phyloP scores from a whole-genome alignment of 352 stramenopile species.

The Paralagenidium karlingii region DNA sequence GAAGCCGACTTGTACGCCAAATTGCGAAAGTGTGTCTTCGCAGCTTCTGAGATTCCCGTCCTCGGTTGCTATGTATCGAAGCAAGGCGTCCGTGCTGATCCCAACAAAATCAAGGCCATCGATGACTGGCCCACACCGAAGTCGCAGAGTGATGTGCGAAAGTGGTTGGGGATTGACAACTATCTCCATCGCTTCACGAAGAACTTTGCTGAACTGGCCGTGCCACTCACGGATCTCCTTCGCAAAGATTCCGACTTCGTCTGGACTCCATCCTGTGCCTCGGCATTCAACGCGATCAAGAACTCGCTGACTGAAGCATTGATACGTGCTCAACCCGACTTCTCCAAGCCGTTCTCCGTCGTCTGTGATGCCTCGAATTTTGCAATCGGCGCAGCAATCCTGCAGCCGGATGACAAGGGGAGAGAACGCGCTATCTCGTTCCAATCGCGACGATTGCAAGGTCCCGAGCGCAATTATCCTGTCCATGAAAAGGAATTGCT shows the following conservation, averaged over 20 bases:
- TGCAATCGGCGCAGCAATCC: slow-evolving; percentile 2
- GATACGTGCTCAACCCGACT: background rate
- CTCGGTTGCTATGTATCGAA: slow-evolving; percentile 12
- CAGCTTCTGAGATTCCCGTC: slow-evolving; percentile 10
- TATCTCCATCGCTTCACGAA: background rate
- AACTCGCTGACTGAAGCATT: background rate
- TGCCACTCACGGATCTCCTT: background rate
- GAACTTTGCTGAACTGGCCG: background rate
- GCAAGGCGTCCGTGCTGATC: slow-evolving; percentile 7
- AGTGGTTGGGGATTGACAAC: background rate
- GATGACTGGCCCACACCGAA: slow-evolving; percentile 1
- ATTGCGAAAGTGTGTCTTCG: slow-evolving; percentile 13
- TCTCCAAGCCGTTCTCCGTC: background rate
- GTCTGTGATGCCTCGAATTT: slow-evolving; percentile 3
- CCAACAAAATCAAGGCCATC: slow-evolving; percentile 6
- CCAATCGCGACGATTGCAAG: slow-evolving; percentile 1
- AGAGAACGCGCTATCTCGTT: slow-evolving; percentile 1
- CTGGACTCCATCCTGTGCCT: background rate
- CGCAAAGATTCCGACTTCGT: background rate
- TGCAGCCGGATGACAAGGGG: background rate
- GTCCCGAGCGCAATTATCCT: background rate
- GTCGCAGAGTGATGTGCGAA: slow-evolving; percentile 5
- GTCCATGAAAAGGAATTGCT: slow-evolving; percentile 1
- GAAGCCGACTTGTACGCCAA: slow-evolving; percentile 13
- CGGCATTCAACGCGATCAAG: background rate